Conservation (phyloP, 306 rosid species). For the Cicer bijugum region DNA sequence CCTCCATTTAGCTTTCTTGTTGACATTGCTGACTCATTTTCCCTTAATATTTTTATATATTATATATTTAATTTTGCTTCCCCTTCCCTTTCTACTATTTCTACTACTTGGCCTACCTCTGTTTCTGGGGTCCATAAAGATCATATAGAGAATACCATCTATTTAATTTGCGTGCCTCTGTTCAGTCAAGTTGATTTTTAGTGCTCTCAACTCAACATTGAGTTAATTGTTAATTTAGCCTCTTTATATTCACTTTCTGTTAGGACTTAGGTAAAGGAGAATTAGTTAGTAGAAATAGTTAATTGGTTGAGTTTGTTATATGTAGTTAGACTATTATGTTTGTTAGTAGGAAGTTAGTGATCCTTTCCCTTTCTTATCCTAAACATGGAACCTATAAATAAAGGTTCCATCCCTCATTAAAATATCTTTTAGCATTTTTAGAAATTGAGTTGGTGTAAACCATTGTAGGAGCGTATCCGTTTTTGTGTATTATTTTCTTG, state of each 20-base stretch:
- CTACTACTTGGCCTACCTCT: background rate
- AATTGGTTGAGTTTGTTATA: too few species aligned
- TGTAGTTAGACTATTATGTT: too few species aligned
- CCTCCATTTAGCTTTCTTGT: slow-evolving; percentile 22
- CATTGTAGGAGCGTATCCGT: too few species aligned
- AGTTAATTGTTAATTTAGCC: slow-evolving; percentile 21
- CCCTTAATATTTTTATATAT: slow-evolving; percentile 18
- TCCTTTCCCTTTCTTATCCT: too few species aligned
- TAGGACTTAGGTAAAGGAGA: too few species aligned
- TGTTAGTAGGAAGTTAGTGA: too few species aligned
- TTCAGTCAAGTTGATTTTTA: slow-evolving; percentile 17
- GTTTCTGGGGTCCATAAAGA: background rate
- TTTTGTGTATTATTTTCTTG: too few species aligned
- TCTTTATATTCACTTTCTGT: background rate
- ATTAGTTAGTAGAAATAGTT: too few species aligned
- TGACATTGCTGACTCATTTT: slow-evolving; percentile 35
- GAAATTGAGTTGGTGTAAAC: too few species aligned
- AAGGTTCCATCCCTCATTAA: too few species aligned
- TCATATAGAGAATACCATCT: slow-evolving; percentile 27
- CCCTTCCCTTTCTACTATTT: background rate
- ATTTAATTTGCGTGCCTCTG: slow-evolving; percentile 17
- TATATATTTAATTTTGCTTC: slow-evolving; percentile 25
- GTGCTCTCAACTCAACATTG: slow-evolving; percentile 37
- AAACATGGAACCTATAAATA: too few species aligned
- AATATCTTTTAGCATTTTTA: too few species aligned